Percentiles rank a stretch among this genome's conserved stretches.
Conservation (phyloP, 805 yeast species). For the Scheffersomyces ergatensis region DNA sequence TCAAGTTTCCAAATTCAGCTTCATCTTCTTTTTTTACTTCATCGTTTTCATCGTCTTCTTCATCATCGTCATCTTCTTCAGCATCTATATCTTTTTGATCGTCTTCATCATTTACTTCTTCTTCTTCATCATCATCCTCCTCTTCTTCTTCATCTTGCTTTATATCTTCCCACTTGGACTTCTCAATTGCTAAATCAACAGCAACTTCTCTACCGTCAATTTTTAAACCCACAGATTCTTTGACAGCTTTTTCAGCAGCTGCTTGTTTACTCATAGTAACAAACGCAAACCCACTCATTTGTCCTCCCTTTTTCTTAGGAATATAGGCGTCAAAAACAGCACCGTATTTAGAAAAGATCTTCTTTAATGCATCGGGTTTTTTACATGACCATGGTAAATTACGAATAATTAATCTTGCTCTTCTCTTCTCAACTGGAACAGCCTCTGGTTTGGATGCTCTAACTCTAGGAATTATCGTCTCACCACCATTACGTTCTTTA, state of each 20-base stretch:
- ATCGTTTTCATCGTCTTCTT: conserved; percentile 27
- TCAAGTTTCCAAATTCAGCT: conserved; percentile 25
- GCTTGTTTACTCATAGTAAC: conserved; percentile 80
- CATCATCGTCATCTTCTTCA: conserved; percentile 29
- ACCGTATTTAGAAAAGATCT: conserved; percentile 73
- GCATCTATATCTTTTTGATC: conserved; percentile 39
- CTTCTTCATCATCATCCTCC: conserved; percentile 40
- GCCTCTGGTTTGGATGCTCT: neutral
- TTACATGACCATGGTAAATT: conserved; percentile 96
- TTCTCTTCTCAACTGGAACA: conserved; percentile 64
- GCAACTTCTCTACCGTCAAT: conserved; percentile 90
- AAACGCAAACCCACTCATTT: conserved; percentile 93
- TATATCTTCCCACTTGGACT: conserved; percentile 72
- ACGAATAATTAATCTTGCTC: conserved; percentile 83
- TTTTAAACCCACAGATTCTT: conserved; percentile 68
- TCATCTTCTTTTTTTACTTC: conserved; percentile 25
- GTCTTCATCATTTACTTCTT: conserved; percentile 35
- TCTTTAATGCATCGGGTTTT: conserved; percentile 67
- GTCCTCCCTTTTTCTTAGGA: conserved; percentile 84
- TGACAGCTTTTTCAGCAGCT: conserved; percentile 79
- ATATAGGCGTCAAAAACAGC: conserved; percentile 84
- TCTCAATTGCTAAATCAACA: conserved; percentile 90
- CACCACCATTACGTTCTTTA: conserved; percentile 5
- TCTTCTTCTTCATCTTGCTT: conserved; percentile 35
- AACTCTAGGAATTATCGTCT: conserved; percentile 1